Conservation (phyloP, 140 eudicot species). For the Oenanthe javanica region DNA sequence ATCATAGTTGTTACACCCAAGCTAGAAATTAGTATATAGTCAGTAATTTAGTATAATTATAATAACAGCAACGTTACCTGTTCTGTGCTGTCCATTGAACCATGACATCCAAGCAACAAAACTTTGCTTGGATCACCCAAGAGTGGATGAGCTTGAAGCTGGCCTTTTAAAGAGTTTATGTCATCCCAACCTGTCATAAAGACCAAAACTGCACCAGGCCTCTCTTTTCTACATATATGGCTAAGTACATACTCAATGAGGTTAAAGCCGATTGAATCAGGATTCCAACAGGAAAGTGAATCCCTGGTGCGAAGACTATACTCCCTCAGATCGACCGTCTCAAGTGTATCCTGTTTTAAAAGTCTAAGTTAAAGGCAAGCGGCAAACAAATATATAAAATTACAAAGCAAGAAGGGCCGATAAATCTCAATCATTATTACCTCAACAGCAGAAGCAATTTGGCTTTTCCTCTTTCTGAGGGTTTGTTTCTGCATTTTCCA, state of each 20-base stretch:
- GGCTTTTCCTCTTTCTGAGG: slow-evolving; percentile 70
- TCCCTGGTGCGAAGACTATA: slow-evolving; percentile 57
- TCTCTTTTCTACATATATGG: slow-evolving; percentile 81
- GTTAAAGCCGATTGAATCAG: slow-evolving; percentile 95
- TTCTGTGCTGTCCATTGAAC: slow-evolving; percentile 94
- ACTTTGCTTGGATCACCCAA: slow-evolving; percentile 86
- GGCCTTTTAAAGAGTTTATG: slow-evolving; percentile 88
- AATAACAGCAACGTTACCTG: slow-evolving; percentile 43
- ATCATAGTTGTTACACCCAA: background rate
- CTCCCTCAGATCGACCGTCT: slow-evolving; percentile 59
- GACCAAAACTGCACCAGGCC: slow-evolving; percentile 91
- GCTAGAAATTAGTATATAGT: background rate
- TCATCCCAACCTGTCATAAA: slow-evolving; percentile 99
- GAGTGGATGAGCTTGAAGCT: slow-evolving; percentile 75
- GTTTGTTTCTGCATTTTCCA: slow-evolving; percentile 98
- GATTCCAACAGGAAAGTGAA: slow-evolving; percentile 91
- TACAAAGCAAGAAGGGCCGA: background rate
- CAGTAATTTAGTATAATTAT: background rate
- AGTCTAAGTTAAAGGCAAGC: background rate
- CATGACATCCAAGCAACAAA: slow-evolving; percentile 92
- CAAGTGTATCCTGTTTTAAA: slow-evolving; percentile 71
- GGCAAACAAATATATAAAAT: background rate
- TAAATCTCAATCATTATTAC: slow-evolving; percentile 28
- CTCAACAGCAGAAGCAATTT: slow-evolving; percentile 95
- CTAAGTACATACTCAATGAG: slow-evolving; percentile 85